phyloP scores from a whole-genome alignment of 768 basidiomycete genomes.

The Suillus brevipes region DNA sequence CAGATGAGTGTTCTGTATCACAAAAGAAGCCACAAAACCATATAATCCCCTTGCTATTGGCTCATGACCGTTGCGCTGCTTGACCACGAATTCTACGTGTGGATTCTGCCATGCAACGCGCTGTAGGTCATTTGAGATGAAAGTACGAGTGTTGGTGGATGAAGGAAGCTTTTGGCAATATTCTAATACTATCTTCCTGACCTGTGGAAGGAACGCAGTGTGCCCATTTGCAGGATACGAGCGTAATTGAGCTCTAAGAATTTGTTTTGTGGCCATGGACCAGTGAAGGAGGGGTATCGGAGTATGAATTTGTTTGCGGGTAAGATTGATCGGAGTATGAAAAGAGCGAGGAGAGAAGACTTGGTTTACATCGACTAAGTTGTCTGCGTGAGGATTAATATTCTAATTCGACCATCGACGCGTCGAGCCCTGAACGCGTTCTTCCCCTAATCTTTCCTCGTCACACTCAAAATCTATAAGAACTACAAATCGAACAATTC shows the following conservation, averaged over 20 bases:
- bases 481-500: slow-evolving; percentile 12
- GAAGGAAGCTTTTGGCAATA: slow-evolving; percentile 84
- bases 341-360: slow-evolving; percentile 10
- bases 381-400: slow-evolving; percentile 12
- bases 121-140: slow-evolving; percentile 62
- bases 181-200: slow-evolving; percentile 87
- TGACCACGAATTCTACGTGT: slow-evolving; percentile 83
- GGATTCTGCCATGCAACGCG: slow-evolving; percentile 70
- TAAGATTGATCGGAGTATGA: slow-evolving; percentile 28
- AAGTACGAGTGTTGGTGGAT: slow-evolving; percentile 69
- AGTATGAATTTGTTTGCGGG: slow-evolving; percentile 12
- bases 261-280: slow-evolving; percentile 33
- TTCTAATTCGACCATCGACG: slow-evolving; percentile 23
- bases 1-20: slow-evolving; percentile 11
- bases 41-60: slow-evolving; percentile 86
- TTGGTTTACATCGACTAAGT: slow-evolving; percentile 7
- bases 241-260: slow-evolving; percentile 48
- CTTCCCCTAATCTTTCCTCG: slow-evolving; percentile 23
- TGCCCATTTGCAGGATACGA: slow-evolving; percentile 76
- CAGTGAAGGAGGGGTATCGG: slow-evolving; percentile 9
- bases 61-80: slow-evolving; percentile 69
- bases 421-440: slow-evolving; percentile 23
- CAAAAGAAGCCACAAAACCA: slow-evolving; percentile 43
- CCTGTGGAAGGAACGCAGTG: slow-evolving; percentile 67
- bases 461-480: slow-evolving; percentile 11